These are phyloP conservation scores for Adansonia gregorii DNA, from an alignment of 441 rosid species.

Conservation along the genomic window DNA sequence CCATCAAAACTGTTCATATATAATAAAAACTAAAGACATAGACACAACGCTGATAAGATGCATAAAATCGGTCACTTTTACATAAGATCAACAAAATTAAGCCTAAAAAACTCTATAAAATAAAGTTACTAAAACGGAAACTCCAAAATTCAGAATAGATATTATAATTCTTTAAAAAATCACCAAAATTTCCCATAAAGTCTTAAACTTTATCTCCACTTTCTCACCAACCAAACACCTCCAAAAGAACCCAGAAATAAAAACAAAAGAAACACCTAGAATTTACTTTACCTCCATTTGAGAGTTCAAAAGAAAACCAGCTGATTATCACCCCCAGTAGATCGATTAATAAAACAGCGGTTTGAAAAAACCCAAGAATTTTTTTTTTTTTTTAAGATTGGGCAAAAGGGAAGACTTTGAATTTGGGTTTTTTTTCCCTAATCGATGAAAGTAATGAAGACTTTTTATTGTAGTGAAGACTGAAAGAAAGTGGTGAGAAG, in stretches of 20 bases:
- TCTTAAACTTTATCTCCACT: neutral
- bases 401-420: slow-evolving; percentile 16
- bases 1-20: neutral
- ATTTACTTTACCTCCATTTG: slow-evolving; percentile 41
- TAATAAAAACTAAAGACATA: neutral
- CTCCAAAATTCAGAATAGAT: slow-evolving; percentile 4
- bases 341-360: slow-evolving; percentile 15
- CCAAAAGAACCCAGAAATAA: neutral
- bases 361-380: slow-evolving; percentile 28
- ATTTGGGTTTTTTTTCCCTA: neutral
- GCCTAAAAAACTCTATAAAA: neutral
- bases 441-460: slow-evolving; percentile 10
- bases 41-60: slow-evolving; percentile 1
- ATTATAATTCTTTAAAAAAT: neutral
- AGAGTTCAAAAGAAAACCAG: slow-evolving; percentile 8
- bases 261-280: neutral
- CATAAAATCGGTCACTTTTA: neutral
- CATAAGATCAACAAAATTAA: neutral
- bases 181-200: neutral
- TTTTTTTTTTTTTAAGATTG: neutral
- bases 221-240: neutral
- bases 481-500: slow-evolving; percentile 4
- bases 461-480: slow-evolving; percentile 15
- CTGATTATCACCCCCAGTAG: slow-evolving; percentile 19
- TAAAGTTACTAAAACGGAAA: neutral